A percentile compares a stretch with the other conserved stretches of the same genome.
Conservation (phyloP, 2,329 filamentous ascomycete species). For the Aspergillus jensenii region DNA sequence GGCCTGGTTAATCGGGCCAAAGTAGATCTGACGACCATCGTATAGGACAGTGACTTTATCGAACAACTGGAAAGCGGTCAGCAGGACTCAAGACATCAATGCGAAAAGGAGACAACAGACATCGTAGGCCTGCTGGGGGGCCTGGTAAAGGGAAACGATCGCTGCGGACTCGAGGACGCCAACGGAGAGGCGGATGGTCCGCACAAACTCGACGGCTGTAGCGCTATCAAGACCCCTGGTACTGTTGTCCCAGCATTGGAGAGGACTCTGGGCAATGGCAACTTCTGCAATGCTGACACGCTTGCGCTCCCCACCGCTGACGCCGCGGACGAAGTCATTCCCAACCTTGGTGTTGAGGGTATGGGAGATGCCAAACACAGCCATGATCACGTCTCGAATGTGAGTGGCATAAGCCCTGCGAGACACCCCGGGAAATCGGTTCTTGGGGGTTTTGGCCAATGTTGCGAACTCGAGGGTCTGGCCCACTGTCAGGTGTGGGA, state of each 20-base stretch:
- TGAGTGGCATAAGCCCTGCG: conserved; percentile 45
- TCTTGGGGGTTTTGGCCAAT: conserved; percentile 56
- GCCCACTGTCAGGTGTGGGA: conserved; percentile 73
- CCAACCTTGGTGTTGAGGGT: conserved; percentile 51
- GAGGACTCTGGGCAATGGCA: conserved; percentile 38
- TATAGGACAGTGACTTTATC: conserved; percentile 73
- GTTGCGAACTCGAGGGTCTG: conserved; percentile 81
- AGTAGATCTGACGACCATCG: conserved; percentile 75
- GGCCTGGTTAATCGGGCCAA: conserved; percentile 62
- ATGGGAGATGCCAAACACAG: conserved; percentile 48
- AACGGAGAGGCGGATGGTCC: conserved; percentile 32
- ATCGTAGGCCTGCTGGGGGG: conserved; percentile 50
- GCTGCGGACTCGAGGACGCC: conserved; percentile 27
- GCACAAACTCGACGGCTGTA: conserved; percentile 58
- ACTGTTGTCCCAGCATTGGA: conserved; percentile 51
- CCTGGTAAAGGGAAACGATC: conserved; percentile 59
- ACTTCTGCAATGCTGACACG: conserved; percentile 61
- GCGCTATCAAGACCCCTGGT: conserved; percentile 53
- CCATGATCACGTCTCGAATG: conserved; percentile 47
- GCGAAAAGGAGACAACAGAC: conserved; percentile 24
- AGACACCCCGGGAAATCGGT: conserved; percentile 37
- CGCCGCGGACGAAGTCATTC: conserved; percentile 60
- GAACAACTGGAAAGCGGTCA: conserved; percentile 53
- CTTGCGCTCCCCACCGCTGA: conserved; percentile 62
- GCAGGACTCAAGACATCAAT: too few species aligned